phyloP scores from a whole-genome alignment of 495 filamentous ascomycete species.

The Aspergillus ellipticus region DNA sequence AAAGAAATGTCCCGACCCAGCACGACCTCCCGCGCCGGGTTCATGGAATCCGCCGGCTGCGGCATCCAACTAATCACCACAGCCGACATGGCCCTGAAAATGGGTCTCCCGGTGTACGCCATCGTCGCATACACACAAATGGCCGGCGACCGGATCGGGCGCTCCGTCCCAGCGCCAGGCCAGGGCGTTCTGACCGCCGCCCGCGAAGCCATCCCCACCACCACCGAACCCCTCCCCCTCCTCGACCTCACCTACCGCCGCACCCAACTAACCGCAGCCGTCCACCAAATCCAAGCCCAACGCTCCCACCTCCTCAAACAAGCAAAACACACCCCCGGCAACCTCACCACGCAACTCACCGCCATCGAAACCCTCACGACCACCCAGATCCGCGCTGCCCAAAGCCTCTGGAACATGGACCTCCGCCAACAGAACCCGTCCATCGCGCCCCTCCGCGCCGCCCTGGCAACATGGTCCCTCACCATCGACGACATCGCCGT shows the following conservation, averaged over 20 bases:
- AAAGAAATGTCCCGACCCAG: conserved; percentile 95
- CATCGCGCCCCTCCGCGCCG: conserved; percentile 72
- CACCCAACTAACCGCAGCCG: conserved; percentile 44
- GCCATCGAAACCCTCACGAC: neutral
- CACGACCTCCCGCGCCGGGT: conserved; percentile 89
- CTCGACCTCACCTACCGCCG: conserved; percentile 23
- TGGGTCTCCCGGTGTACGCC: conserved; percentile 96
- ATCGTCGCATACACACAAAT: conserved; percentile 87
- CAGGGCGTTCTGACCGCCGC: conserved; percentile 93
- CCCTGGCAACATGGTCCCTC: conserved; percentile 94
- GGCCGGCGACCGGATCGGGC: conserved; percentile 95
- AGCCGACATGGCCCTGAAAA: conserved; percentile 85
- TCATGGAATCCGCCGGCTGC: conserved; percentile 98
- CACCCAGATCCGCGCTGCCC: neutral
- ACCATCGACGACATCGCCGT: conserved; percentile 91
- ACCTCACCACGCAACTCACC: neutral
- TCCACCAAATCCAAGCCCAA: conserved; percentile 32
- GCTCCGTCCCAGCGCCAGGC: conserved; percentile 90
- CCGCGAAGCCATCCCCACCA: conserved; percentile 81
- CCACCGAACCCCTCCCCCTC: conserved; percentile 86
- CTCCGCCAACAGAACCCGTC: neutral
- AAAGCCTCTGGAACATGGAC: conserved; percentile 43
- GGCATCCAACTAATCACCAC: conserved; percentile 98
- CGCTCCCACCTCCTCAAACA: neutral
- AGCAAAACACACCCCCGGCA: neutral